Conservation (phyloP, 371 early-diverging fungal species). For the Batrachochytrium dendrobatidis region DNA sequence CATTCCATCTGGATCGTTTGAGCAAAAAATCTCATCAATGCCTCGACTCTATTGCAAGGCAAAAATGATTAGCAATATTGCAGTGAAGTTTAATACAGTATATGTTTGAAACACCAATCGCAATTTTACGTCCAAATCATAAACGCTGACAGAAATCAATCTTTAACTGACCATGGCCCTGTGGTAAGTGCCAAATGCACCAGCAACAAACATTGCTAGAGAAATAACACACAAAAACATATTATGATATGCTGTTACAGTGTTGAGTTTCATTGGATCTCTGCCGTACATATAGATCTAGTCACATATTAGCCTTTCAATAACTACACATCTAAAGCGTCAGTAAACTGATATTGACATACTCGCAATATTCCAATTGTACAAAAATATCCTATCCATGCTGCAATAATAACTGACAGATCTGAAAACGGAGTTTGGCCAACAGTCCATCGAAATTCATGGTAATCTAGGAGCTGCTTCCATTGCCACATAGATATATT, state of each 20-base stretch:
- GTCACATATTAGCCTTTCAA: background rate
- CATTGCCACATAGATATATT: background rate
- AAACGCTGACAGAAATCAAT: background rate
- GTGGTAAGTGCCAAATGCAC: conserved; percentile 8
- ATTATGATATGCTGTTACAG: conserved; percentile 24
- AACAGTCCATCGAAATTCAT: background rate
- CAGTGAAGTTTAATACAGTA: background rate
- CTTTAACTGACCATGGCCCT: conserved; percentile 11
- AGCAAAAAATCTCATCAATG: conserved; percentile 27
- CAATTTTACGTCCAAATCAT: no score
- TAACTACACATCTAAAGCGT: background rate
- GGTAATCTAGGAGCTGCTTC: conserved; percentile 1
- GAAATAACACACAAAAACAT: conserved; percentile 23
- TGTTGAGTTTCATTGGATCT: conserved; percentile 17
- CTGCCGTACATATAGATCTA: conserved; percentile 21
- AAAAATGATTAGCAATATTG: conserved; percentile 1
- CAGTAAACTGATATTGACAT: background rate
- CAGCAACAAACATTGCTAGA: conserved; percentile 18
- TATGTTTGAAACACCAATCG: no score
- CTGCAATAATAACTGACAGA: conserved; percentile 2
- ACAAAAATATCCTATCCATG: conserved; percentile 18
- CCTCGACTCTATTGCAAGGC: conserved; percentile 9
- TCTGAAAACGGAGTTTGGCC: conserved; percentile 2
- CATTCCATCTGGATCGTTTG: conserved; percentile 8
- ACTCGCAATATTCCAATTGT: conserved; percentile 6